Base-by-base conservation (phyloP, 1,139 yeast species). In the Ashbya aceris region DNA sequence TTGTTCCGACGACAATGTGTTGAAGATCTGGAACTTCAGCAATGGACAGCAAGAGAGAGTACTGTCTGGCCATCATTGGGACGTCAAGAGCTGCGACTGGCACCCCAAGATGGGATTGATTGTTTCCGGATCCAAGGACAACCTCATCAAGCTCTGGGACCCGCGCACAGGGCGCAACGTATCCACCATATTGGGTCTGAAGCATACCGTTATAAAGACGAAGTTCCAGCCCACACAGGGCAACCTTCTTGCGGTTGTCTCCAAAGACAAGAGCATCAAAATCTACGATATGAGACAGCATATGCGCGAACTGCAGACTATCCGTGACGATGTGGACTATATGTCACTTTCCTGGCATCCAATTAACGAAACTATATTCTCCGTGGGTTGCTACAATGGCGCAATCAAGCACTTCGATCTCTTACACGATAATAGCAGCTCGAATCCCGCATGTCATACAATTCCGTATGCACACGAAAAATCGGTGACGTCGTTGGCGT, bases 1-100 rank as follows among this genome's bases (percentile, higher is more conserved):
- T 1, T 85, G 94, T 49, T 83, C 95, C 14, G 98, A 91, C 64
- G 98, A 91, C 60, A 83, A 89, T 34, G 73, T 83, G 6, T 66
- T 91, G 45, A 91, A 91, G 58, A 79, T 91, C 36, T 91, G 97
- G 97, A 86, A 89, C 61, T 91, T 91, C 63, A 83, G 84, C 59
- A 85, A 83, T 50, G 96, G 95, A 39, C 70, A 76, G 45, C 95
- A 86, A 54, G 99, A 91, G 58, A 65, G 86, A 37, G 71, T 77
- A 1, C 69, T 91, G 40, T 74, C 79, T 26, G 98, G 97, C 1
- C 99, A 91, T 64, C 96, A 93, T 58, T 91, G 99, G 99, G 99
- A 91, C 65, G 96, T 91, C 28, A 91, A 91, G 60, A 78, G 91
- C 45, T 87, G 95, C 41, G 97, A 91, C 61, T 91, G 99, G 99